Conservation (phyloP, 495 filamentous ascomycete genomes). For the Filosporella fistucella region DNA sequence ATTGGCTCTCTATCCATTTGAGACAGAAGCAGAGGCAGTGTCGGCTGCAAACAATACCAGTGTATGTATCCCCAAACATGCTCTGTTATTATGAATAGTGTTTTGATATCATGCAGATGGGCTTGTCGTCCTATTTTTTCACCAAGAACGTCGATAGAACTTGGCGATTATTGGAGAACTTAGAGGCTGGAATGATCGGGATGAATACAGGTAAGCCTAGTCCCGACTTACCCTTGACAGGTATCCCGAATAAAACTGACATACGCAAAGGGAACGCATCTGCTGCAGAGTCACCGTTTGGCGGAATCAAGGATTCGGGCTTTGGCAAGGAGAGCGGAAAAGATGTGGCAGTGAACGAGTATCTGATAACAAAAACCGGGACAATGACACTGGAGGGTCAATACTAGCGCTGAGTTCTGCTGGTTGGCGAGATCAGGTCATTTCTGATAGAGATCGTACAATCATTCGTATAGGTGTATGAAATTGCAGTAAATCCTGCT, state of each 20-base stretch:
- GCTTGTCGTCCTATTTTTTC: conserved; percentile 67
- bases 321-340: conserved; percentile 75
- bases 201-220: conserved; percentile 54
- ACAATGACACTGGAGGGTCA: conserved; percentile 60
- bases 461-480: too few species aligned
- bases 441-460: too few species aligned
- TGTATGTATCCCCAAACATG: conserved; percentile 23
- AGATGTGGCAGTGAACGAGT: conserved; percentile 66
- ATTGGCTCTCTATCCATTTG: conserved; percentile 62
- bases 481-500: too few species aligned
- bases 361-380: conserved; percentile 68
- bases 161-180: conserved; percentile 67
- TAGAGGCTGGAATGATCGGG: conserved; percentile 76
- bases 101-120: conserved; percentile 40
- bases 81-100: not conserved
- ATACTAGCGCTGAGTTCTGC: too few species aligned
- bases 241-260: not conserved
- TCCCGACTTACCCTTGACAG: not conserved
- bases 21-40: conserved; percentile 66
- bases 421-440: too few species aligned
- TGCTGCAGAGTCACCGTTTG: conserved; percentile 68
- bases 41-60: conserved; percentile 59
- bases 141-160: conserved; percentile 69
- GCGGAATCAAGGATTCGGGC: conserved; percentile 72
- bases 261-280: conserved; percentile 49